Percentiles rank a stretch among this genome's conserved stretches.
These are phyloP conservation scores for Komagataella pseudopastoris DNA, from an alignment of 805 yeast species.

Conservation along the genomic window DNA sequence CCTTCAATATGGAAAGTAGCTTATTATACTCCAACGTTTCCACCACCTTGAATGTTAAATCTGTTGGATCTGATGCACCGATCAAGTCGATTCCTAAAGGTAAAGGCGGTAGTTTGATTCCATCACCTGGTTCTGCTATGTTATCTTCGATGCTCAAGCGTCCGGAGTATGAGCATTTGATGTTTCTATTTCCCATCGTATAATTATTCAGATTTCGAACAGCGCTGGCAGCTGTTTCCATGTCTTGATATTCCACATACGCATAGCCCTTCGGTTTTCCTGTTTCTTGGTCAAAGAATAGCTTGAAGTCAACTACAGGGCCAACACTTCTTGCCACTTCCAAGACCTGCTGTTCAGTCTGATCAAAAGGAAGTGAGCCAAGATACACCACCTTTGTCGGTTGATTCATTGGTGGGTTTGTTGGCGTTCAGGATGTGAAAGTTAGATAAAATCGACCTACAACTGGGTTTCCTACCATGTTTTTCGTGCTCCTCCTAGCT, in stretches of 20 bases:
- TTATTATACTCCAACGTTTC: constrained; percentile 31
- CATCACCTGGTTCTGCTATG: constrained; percentile 1
- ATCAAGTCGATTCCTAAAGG: constrained; percentile 39
- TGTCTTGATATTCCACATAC: constrained; percentile 63
- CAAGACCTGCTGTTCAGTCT: constrained; percentile 84
- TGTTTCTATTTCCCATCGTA: constrained; percentile 53
- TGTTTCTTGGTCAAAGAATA: constrained; percentile 77
- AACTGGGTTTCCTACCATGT: neutral
- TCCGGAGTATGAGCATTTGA: constrained; percentile 60
- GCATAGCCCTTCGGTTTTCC: constrained; percentile 90
- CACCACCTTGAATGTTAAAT: constrained; percentile 32
- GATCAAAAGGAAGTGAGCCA: constrained; percentile 86
- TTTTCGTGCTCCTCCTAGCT: neutral
- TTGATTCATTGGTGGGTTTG: neutral
- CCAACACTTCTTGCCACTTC: constrained; percentile 83
- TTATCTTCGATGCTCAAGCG: constrained; percentile 3
- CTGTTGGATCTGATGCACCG: constrained; percentile 19
- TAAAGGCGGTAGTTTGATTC: constrained; percentile 23
- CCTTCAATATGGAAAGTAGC: constrained; percentile 34
- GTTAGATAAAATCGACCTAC: neutral
- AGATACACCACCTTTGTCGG: constrained; percentile 46
- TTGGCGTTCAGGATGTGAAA: neutral
- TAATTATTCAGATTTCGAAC: constrained; percentile 78
- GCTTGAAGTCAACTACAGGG: constrained; percentile 62
- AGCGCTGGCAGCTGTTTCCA: constrained; percentile 82